Percentiles rank a stretch among this genome's conserved stretches.
These are phyloP conservation scores for Pseudopediastrum boryanum DNA, from an alignment of 139 green algal species.

Conservation along the genomic window DNA sequence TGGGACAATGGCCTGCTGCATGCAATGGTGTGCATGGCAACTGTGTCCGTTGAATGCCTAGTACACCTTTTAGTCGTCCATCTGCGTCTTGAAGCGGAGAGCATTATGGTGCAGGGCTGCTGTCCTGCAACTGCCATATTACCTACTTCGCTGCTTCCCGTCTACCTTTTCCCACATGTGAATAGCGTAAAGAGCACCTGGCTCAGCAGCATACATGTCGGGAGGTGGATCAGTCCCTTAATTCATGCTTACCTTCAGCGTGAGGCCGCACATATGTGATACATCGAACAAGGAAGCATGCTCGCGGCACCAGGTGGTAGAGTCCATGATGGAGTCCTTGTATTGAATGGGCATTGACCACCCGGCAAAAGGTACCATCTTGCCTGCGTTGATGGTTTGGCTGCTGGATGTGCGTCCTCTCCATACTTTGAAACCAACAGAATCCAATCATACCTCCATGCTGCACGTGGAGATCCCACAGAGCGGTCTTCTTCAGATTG, in stretches of 20 bases:
- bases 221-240: no score
- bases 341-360: constrained; percentile 99
- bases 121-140: no score
- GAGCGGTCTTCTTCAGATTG: constrained; percentile 74
- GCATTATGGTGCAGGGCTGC: no score
- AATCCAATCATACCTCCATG: constrained; percentile 64
- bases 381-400: constrained; percentile 61
- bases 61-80: no score
- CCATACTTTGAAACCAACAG: not conserved
- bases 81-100: no score
- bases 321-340: constrained; percentile 97
- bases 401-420: not conserved
- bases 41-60: no score
- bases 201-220: no score
- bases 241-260: constrained; percentile 84
- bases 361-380: constrained; percentile 98
- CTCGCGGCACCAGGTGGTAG: constrained; percentile 84
- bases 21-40: no score
- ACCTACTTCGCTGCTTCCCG: no score
- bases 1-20: no score
- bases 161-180: no score
- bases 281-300: constrained; percentile 96
- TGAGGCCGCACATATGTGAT: constrained; percentile 97
- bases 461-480: constrained; percentile 89
- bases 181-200: no score